These are phyloP conservation scores for Kickxella alabastrina DNA, from an alignment of 192 early-diverging fungal species.

Conservation along the genomic window DNA sequence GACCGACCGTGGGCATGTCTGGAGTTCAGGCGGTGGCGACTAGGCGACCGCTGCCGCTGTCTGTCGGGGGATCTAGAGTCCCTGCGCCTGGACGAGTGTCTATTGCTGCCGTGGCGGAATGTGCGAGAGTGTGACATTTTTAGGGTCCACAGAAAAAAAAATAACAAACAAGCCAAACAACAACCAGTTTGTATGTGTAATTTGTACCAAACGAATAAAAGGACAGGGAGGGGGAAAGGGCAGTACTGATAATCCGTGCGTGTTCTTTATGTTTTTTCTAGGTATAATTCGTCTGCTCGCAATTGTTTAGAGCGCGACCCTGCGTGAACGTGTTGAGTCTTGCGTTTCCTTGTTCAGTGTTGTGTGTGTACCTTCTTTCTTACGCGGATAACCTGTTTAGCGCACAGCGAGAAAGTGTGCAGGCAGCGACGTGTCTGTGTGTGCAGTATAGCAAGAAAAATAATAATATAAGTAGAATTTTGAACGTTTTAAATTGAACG, in stretches of 20 bases:
- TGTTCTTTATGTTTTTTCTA: too few species aligned
- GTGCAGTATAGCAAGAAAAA: too few species aligned
- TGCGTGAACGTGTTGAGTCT: background rate
- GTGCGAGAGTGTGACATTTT: conserved; percentile 38
- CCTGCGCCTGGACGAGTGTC: conserved; percentile 15
- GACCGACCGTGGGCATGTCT: conserved; percentile 15
- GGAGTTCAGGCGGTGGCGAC: background rate
- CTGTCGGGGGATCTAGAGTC: conserved; percentile 24
- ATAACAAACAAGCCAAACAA: background rate
- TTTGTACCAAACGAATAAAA: background rate
- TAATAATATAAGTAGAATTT: too few species aligned
- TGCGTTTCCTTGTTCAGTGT: background rate
- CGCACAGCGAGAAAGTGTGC: too few species aligned
- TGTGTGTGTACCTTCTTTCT: background rate
- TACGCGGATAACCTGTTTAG: too few species aligned
- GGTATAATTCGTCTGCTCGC: too few species aligned
- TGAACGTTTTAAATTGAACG: too few species aligned
- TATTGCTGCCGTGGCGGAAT: conserved; percentile 28
- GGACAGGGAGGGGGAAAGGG: background rate
- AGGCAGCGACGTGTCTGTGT: too few species aligned
- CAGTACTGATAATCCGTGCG: too few species aligned
- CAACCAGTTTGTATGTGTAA: background rate
- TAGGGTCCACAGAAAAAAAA: background rate
- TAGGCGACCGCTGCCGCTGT: background rate
- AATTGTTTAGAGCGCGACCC: too few species aligned